Conservation (phyloP, 2,329 filamentous ascomycete genomes). For the Aspergillus sclerotialis region DNA sequence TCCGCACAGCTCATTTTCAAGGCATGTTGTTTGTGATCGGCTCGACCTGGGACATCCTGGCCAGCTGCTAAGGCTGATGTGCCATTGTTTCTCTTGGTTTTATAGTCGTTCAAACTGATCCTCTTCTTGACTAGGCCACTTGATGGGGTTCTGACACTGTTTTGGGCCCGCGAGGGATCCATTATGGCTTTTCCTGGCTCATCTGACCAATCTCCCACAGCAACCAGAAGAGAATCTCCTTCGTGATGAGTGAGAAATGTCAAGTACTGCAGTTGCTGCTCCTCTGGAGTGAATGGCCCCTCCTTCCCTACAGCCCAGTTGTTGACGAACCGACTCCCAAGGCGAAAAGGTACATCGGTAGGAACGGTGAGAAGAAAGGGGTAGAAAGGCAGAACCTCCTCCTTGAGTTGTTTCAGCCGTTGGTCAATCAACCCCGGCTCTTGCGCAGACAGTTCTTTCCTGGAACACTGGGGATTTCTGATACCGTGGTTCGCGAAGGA, state of each 20-base stretch:
- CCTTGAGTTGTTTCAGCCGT: conserved; percentile 33
- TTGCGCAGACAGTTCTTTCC: conserved; percentile 11
- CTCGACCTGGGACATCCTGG: conserved; percentile 13
- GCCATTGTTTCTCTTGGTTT: conserved; percentile 44
- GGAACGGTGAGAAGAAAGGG: conserved; percentile 42
- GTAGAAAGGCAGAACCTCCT: conserved; percentile 36
- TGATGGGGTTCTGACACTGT: conserved; percentile 35
- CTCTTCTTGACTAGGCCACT: conserved; percentile 49
- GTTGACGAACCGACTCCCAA: conserved; percentile 35
- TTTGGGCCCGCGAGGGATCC: conserved; percentile 31
- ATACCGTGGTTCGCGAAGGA: conserved; percentile 19
- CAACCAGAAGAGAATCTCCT: conserved; percentile 45
- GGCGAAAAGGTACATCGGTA: conserved; percentile 39
- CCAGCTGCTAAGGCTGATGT: conserved; percentile 18
- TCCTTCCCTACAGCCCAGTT: conserved; percentile 43
- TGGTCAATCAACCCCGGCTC: conserved; percentile 26
- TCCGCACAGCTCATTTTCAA: conserved; percentile 12
- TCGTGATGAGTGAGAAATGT: conserved; percentile 55
- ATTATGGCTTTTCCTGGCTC: conserved; percentile 40
- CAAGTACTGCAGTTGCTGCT: conserved; percentile 56
- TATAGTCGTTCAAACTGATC: conserved; percentile 56
- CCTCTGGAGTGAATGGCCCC: conserved; percentile 48
- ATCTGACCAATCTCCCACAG: conserved; percentile 49
- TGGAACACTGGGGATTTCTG: conserved; percentile 16
- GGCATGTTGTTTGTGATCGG: conserved; percentile 13